A percentile compares a stretch with the other conserved stretches of the same genome.
Conservation (phyloP, 352 stramenopile species). For the Globisporangium splendens region DNA sequence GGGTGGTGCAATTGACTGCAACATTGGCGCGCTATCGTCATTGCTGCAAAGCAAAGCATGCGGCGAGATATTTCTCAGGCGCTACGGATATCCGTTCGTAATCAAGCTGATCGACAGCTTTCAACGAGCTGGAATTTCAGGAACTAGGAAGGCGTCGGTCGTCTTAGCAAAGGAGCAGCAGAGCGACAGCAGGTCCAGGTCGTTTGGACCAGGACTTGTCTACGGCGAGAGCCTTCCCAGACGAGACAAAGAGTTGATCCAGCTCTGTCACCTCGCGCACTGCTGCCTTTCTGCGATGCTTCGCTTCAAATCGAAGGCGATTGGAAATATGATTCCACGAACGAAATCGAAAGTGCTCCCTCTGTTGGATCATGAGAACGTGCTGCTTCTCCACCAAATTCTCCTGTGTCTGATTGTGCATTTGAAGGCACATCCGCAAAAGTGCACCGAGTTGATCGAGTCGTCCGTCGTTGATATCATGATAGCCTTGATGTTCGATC, state of each 20-base stretch:
- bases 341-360: slow-evolving; percentile 11
- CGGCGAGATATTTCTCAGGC: slow-evolving; percentile 9
- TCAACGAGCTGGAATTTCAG: background rate
- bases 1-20: slow-evolving; percentile 7
- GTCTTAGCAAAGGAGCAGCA: background rate
- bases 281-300: slow-evolving; percentile 8
- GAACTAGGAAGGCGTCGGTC: background rate
- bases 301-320: background rate
- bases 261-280: slow-evolving; percentile 17
- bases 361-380: slow-evolving; percentile 6
- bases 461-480: background rate
- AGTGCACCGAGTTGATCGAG: slow-evolving; percentile 14
- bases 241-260: slow-evolving; percentile 11
- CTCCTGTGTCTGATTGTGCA: slow-evolving; percentile 11
- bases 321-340: slow-evolving; percentile 13
- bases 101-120: slow-evolving; percentile 11
- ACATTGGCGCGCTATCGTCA: slow-evolving; percentile 11
- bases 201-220: slow-evolving; percentile 9
- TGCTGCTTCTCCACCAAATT: slow-evolving; percentile 9
- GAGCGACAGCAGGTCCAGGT: background rate
- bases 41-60: slow-evolving; percentile 8
- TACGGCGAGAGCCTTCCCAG: background rate
- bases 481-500: background rate
- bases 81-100: slow-evolving; percentile 14
- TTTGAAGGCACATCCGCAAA: slow-evolving; percentile 10